Conservation (phyloP, 78 protist species). For the Bodo saltans region DNA sequence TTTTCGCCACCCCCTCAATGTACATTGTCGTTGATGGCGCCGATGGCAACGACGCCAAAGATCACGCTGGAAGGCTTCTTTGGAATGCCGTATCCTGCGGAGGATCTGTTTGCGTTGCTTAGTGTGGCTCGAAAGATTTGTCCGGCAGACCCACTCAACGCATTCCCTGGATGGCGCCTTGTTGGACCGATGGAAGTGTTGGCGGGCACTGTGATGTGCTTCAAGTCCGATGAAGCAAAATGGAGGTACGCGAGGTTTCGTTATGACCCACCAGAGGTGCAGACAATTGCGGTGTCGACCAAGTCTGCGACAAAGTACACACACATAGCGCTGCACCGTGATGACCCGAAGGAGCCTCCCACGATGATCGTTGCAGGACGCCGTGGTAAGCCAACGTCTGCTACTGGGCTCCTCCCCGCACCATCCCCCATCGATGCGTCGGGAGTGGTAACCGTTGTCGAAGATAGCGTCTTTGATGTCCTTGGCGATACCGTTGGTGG, state of each 20-base stretch:
- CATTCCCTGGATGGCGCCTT: background rate
- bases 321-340: background rate
- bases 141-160: background rate
- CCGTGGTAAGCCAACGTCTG: background rate
- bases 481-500: background rate
- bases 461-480: background rate
- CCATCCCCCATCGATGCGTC: background rate
- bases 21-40: background rate
- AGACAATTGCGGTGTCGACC: background rate
- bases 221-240: background rate
- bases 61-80: background rate
- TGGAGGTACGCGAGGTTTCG: background rate
- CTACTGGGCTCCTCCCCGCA: background rate
- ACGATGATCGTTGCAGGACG: background rate
- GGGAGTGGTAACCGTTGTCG: background rate
- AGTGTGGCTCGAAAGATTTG: background rate
- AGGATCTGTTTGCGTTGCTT: background rate
- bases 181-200: conserved; percentile 23
- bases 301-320: background rate
- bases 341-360: background rate
- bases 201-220: background rate
- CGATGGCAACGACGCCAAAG: background rate
- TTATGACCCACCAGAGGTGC: conserved; percentile 16
- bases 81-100: conserved; percentile 16
- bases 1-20: too few species aligned